Evolutionary conservation across 2,329 filamentous ascomycete genomes (phyloP), one percentile per base, ranked within the genome.

Genomic region (Incumbomyces delicatus): DNA sequence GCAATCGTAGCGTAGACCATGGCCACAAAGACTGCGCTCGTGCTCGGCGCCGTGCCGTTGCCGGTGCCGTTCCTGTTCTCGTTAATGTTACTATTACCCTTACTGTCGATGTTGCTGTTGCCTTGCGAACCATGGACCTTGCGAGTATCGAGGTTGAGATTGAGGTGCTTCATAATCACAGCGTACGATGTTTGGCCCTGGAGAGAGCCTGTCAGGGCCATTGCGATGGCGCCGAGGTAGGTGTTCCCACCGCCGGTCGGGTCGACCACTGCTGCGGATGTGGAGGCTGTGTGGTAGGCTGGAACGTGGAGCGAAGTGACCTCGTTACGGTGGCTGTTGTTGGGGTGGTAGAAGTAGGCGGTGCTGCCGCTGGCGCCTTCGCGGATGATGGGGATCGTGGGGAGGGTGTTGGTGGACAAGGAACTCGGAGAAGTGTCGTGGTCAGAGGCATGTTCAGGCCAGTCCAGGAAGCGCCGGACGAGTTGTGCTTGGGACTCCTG

Each of bases 231-330:
- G 17, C 79, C 78, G 7, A 95, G 70, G 58, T 95, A 96, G 0
- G 85, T 82, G 64, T 98, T 98, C 1, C 92, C 92, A 16, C 88
- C 92, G 8, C 92, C 92, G 0, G 92, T 96, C 0, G 90, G 89
- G 63, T 96, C 92, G n/a, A 92, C 69, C 1, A 95, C 87, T 43
- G 57, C 50, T 29, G 59, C 60, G 0, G 63, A 53, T 18, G 50
- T 48, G 38, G 51, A 56, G 16, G 61, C 66, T 55, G 61, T 63
- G 59, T 89, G 85, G 60, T 83, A 90, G 6, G 89, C 85, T 11
- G 85, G 86, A 18, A 95, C 67, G 85, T 87, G 94, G 49, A 74
- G 69, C 11, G 36, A 20, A 10, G 18, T 13, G 36, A 20, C 6
- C 12, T 41, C 13, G 22, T 10, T 22, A 6, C 5, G 8, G 11